phyloP scores from a whole-genome alignment of 2,329 filamentous ascomycete genomes.

The Talaromyces sp. region DNA sequence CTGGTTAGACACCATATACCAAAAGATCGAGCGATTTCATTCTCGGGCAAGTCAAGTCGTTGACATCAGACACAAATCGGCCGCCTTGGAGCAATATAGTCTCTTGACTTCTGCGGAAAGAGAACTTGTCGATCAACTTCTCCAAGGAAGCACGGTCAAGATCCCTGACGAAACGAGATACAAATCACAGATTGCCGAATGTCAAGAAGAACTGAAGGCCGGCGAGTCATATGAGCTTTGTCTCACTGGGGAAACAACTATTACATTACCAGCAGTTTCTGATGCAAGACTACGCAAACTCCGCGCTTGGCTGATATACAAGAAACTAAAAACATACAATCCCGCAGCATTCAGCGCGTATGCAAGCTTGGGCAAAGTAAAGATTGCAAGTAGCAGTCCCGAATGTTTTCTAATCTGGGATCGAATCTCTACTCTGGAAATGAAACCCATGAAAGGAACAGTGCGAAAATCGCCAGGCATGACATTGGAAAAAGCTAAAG shows the following conservation, averaged over 20 bases:
- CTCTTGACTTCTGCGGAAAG: slow-evolving; percentile 10
- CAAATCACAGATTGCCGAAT: slow-evolving; percentile 63
- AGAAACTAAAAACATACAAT: slow-evolving; percentile 65
- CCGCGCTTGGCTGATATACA: slow-evolving; percentile 69
- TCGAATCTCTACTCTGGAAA: slow-evolving; percentile 48
- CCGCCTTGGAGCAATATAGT: slow-evolving; percentile 8
- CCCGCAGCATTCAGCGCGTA: slow-evolving; percentile 85
- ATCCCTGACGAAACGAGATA: slow-evolving; percentile 53
- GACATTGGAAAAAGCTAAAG: slow-evolving; percentile 68
- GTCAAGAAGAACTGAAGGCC: slow-evolving; percentile 68
- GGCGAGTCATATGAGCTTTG: slow-evolving; percentile 86
- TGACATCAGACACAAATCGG: slow-evolving; percentile 18
- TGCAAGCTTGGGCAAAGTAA: slow-evolving; percentile 65
- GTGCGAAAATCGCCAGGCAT: slow-evolving; percentile 71
- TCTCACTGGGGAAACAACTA: slow-evolving; percentile 70
- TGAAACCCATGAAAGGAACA: slow-evolving; percentile 95
- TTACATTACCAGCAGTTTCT: slow-evolving; percentile 44
- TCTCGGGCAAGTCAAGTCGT: slow-evolving; percentile 25
- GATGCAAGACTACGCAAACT: slow-evolving; percentile 26
- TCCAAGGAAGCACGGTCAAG: slow-evolving; percentile 28
- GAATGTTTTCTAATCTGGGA: slow-evolving; percentile 81
- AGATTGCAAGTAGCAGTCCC: slow-evolving; percentile 77
- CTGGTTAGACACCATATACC: slow-evolving; percentile 35
- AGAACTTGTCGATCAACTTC: slow-evolving; percentile 31
- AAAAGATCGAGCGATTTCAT: slow-evolving; percentile 19